phyloP scores from a whole-genome alignment of 2,329 filamentous ascomycete species.

The Fusarium sp. region DNA sequence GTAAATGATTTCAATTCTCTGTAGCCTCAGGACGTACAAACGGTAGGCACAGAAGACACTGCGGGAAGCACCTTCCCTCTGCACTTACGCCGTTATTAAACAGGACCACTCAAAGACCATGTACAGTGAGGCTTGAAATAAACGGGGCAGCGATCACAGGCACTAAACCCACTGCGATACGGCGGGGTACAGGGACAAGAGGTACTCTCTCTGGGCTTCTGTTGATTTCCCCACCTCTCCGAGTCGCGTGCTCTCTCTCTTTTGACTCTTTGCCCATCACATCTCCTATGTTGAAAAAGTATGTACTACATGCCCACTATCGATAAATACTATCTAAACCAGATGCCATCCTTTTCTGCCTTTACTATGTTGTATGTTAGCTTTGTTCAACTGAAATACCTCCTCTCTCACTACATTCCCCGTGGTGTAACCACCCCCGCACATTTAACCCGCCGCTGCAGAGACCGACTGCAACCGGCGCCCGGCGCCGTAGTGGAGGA shows the following conservation, averaged over 20 bases:
- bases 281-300: not conserved
- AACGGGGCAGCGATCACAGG: slow-evolving; percentile 6
- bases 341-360: not conserved
- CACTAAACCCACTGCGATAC: slow-evolving; percentile 32
- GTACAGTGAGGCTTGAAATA: slow-evolving; percentile 17
- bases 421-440: not conserved
- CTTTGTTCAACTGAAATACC: too few species aligned
- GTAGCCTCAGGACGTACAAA: not conserved
- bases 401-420: too few species aligned
- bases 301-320: not conserved
- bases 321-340: not conserved
- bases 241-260: slow-evolving; percentile 36
- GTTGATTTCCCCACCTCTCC: slow-evolving; percentile 31
- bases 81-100: slow-evolving; percentile 14
- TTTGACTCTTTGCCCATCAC: not conserved
- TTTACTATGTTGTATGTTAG: too few species aligned
- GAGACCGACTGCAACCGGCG: slow-evolving; percentile 35
- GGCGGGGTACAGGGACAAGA: not conserved
- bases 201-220: slow-evolving; percentile 21
- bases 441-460: slow-evolving; percentile 37
- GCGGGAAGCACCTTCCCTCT: slow-evolving; percentile 2
- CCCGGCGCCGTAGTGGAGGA: slow-evolving; percentile 38
- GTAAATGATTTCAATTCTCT: not conserved
- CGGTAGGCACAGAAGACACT: too few species aligned
- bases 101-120: slow-evolving; percentile 1